A percentile compares a stretch with the other conserved stretches of the same genome.
These are phyloP conservation scores for Xerocomus nothofagi DNA, from an alignment of 1,284 basidiomycete genomes.

Conservation along the genomic window DNA sequence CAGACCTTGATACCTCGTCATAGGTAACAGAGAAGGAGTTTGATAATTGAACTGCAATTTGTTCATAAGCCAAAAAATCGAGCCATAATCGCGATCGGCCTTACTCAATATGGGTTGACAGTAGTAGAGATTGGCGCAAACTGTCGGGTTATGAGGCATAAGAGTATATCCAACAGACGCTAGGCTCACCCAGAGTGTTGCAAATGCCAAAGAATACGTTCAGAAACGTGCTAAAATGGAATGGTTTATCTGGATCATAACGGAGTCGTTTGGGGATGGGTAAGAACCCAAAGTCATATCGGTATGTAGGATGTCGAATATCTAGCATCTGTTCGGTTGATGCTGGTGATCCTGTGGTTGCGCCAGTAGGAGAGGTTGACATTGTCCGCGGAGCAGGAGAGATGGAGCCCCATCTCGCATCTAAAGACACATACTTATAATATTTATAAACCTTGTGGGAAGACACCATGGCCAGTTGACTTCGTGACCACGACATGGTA, in stretches of 20 bases:
- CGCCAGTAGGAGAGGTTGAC: not conserved
- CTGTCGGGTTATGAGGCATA: constrained; percentile 27
- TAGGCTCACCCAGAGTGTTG: constrained; percentile 58
- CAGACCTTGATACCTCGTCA: constrained; percentile 51
- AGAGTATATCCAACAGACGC: not conserved
- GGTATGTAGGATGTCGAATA: not conserved
- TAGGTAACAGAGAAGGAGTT: constrained; percentile 55
- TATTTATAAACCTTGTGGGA: constrained; percentile 10
- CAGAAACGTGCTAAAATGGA: constrained; percentile 56
- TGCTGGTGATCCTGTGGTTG: not conserved
- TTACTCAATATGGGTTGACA: constrained; percentile 65
- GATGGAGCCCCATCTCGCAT: not conserved
- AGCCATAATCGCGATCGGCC: not conserved
- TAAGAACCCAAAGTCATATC: constrained; percentile 54
- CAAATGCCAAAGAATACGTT: constrained; percentile 65
- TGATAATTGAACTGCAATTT: constrained; percentile 47
- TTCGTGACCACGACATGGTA: not conserved
- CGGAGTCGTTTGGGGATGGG: constrained; percentile 62
- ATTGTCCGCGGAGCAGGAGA: constrained; percentile 1
- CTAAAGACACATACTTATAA: constrained; percentile 2
- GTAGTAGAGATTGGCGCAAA: constrained; percentile 66
- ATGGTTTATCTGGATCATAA: constrained; percentile 56
- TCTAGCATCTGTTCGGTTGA: not conserved
- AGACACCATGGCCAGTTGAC: not conserved
- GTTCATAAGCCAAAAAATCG: not conserved